Base-by-base conservation (phyloP, 768 basidiomycete species). In the Mycena capillaripes region DNA sequence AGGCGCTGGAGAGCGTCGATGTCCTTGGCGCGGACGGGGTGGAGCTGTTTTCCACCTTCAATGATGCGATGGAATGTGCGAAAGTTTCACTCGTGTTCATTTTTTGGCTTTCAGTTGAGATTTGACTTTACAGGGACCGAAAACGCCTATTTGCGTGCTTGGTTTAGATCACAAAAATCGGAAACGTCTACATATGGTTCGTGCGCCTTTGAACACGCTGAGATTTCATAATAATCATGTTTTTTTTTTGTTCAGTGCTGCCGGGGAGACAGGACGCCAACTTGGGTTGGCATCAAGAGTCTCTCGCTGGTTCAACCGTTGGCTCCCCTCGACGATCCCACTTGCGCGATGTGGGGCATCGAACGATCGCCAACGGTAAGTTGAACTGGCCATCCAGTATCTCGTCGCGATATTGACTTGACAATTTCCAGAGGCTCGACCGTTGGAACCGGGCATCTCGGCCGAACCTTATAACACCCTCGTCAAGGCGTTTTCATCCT, bases 41-140 rank as follows among this genome's bases (percentile, higher is more conserved):
- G 17, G 96, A 97, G 82, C 79, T 95, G 19, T 97, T 98, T 76
- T 86, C 87, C 66, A 91, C 90, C 9, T 86, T 97, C 76, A 97
- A 93, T 75, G 95, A 98, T 73, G 97, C 96, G 0, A 89, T 98
- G 86, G 97, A 99, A 82, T 97, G 94, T 95, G 78, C 79, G 93
- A 11, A 6, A 7, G 17, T 59, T 19, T 23, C 4, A 19, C 11
- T 27, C n/a, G 5, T 62, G 4, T 25, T 30, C 25, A 27, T 62
- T 23, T 27, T 16, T 38, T 21, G n/a, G 21, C 11, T 46, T 17
- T 23, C 25, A 17, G 16, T 30, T 46, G 5, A 46, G 40, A 9
- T 57, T 23, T 73, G 38, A 29, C 40, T 56, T 75, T 48, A 32
- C 21, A 88, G 94, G 97, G 97, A 97, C 95, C 0, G 97, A 98